These are phyloP conservation scores for Solioccasus polychromus DNA, from an alignment of 768 basidiomycete species.

Conservation along the genomic window DNA sequence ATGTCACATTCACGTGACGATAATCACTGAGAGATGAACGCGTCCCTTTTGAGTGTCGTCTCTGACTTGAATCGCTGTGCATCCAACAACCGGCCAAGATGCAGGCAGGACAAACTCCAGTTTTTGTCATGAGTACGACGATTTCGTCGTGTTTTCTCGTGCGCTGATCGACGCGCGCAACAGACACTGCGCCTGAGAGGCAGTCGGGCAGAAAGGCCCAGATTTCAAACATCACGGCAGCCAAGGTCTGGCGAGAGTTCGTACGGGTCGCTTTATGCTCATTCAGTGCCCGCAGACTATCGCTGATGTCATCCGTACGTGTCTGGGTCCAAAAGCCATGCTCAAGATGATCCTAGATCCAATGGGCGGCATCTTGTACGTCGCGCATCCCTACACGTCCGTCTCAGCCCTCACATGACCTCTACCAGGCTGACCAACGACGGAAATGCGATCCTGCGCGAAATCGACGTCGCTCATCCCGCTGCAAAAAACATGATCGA, in stretches of 20 bases:
- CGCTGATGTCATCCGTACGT: constrained; percentile 96
- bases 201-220: constrained; percentile 95
- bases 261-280: fast-evolving
- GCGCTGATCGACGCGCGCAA: background rate
- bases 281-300: constrained; percentile 61
- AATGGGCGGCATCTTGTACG: constrained; percentile 97
- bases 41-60: background rate
- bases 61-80: constrained; percentile 4
- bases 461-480: constrained; percentile 98
- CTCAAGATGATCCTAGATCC: constrained; percentile 99
- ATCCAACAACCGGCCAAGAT: constrained; percentile 11
- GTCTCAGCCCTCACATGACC: background rate
- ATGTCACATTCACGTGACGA: constrained; percentile 1
- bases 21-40: constrained; percentile 1
- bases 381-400: constrained; percentile 8
- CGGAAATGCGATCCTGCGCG: constrained; percentile 97
- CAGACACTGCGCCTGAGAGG: constrained; percentile 92
- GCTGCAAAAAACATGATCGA: constrained; percentile 99
- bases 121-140: constrained; percentile 78
- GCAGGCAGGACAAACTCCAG: constrained; percentile 60
- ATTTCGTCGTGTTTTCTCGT: background rate
- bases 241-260: constrained; percentile 60
- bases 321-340: constrained; percentile 97
- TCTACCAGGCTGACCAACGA: constrained; percentile 92
- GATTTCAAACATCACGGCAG: constrained; percentile 94